Percentiles rank a stretch among this genome's conserved stretches.
phyloP scores from a whole-genome alignment of 2,329 filamentous ascomycete species.

The Monilinia fructicola region DNA sequence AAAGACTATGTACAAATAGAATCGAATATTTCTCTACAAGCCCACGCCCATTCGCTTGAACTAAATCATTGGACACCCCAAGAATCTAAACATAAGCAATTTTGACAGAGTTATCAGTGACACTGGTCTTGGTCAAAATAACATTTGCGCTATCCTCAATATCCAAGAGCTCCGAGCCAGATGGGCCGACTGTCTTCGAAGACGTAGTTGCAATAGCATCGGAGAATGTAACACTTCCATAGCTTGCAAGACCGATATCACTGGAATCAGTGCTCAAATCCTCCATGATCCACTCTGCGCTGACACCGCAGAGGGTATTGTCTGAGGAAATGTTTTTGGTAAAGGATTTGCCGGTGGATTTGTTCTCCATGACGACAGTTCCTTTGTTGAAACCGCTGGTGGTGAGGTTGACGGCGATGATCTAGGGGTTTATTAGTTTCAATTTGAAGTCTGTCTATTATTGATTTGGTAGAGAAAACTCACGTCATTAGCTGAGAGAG shows the following conservation, averaged over 20 bases:
- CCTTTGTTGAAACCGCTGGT: constrained; percentile 35
- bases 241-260: constrained; percentile 48
- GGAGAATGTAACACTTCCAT: constrained; percentile 48
- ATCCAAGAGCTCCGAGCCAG: background rate
- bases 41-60: background rate
- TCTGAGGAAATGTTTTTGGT: constrained; percentile 44
- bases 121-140: background rate
- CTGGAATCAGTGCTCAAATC: constrained; percentile 44
- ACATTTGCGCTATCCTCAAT: background rate
- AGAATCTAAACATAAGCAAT: constrained; percentile 5
- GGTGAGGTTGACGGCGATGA: constrained; percentile 42
- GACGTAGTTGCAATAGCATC: constrained; percentile 23
- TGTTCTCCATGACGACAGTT: constrained; percentile 47
- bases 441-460: too few relatives aligned
- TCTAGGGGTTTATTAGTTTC: constrained; percentile 32
- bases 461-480: background rate
- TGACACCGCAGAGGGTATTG: constrained; percentile 44
- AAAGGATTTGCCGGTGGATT: constrained; percentile 46
- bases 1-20: background rate
- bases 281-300: constrained; percentile 53
- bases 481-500: constrained; percentile 46
- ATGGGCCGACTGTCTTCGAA: background rate
- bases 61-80: background rate
- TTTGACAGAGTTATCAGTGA: constrained; percentile 1
- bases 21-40: background rate